Evolutionary conservation across 495 filamentous ascomycete species (phyloP), one percentile per base, ranked within the genome.

Genomic region (Friedmanniomyces simplex): DNA sequence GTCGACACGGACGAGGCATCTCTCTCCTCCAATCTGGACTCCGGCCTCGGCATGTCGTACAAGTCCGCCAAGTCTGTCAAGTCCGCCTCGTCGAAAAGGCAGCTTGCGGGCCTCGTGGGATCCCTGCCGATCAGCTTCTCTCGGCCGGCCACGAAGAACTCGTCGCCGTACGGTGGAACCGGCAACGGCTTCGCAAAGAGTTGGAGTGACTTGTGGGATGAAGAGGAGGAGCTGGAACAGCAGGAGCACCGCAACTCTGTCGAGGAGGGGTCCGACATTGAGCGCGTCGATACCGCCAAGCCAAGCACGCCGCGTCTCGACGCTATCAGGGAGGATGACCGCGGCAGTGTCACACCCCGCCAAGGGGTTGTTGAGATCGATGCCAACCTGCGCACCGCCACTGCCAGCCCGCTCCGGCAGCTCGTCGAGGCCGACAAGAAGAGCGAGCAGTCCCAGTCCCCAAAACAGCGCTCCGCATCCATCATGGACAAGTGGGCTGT

Each of bases 121-220:
- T 94, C 90, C 22, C 74, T 94, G 52, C 89, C 90, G 46, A 86
- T 77, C 82, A 42, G 79, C 79, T 63, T 67, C 65, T 55, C 78
- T 76, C 36, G 72, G 82, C 49, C 79, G 83, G 3, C 45, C 37
- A 50, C 11, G 45, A 63, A 63, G 57, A 2, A 1, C 22, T 34
- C 41, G 22, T 50, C 60, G 21, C 61, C 60, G 14, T 62, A 60
- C 37, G 50, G 58, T 20, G 81, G 81, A 26, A 79, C 79, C 79
- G 60, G 80, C 85, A 2, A 73, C 79, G 20, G 86, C 16, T 63
- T 90, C 12, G 93, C 90, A 26, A 95, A 96, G 82, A 96, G 90
- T 77, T 96, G 90, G 90, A 93, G 89, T 63, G 90, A 96, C 71
- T 77, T 96, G 62, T 96, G 87, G 84, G 90, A 96, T 55, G 90